phyloP scores from a whole-genome alignment of 441 rosid genomes.

The Populus hybrid region DNA sequence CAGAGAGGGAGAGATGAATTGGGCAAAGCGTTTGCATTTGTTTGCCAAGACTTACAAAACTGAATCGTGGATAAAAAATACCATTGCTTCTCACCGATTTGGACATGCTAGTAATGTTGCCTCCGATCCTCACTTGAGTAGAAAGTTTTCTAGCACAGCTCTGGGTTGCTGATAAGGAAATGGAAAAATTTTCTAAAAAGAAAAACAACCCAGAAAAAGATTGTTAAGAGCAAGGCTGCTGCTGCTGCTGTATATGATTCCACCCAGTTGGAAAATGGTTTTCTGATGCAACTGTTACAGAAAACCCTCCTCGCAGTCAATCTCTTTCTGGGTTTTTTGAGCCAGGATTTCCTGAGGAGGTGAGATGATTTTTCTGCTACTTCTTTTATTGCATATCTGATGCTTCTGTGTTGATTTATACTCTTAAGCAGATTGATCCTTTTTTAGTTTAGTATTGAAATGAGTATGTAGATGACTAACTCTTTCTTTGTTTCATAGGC shows the following conservation, averaged over 20 bases:
- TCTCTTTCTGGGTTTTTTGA: conserved; percentile 50
- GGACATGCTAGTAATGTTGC: conserved; percentile 13
- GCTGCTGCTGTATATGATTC: background rate
- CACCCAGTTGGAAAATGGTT: conserved; percentile 23
- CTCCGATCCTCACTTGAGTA: conserved; percentile 35
- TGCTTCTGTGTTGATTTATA: background rate
- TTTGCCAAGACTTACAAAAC: conserved; percentile 8
- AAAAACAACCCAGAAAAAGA: conserved; percentile 31
- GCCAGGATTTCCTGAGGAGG: conserved; percentile 72
- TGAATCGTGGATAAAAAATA: background rate
- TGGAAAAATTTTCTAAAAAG: conserved; percentile 24
- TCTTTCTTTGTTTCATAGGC: conserved; percentile 36
- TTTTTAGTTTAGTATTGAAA: background rate
- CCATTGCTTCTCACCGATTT: conserved; percentile 28
- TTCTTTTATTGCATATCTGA: background rate
- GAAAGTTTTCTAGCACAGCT: conserved; percentile 58
- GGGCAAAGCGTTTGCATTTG: conserved; percentile 17
- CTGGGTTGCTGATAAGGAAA: conserved; percentile 65
- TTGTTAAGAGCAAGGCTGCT: conserved; percentile 15
- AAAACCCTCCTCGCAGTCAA: conserved; percentile 75
- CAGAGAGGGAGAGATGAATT: conserved; percentile 13
- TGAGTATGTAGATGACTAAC: background rate
- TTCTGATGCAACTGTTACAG: conserved; percentile 22
- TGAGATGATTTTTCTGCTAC: conserved; percentile 22
- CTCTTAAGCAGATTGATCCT: background rate